A percentile compares a stretch with the other conserved stretches of the same genome.
Conservation (phyloP, 2,329 filamentous ascomycete genomes). For the Phialophora macrospora region DNA sequence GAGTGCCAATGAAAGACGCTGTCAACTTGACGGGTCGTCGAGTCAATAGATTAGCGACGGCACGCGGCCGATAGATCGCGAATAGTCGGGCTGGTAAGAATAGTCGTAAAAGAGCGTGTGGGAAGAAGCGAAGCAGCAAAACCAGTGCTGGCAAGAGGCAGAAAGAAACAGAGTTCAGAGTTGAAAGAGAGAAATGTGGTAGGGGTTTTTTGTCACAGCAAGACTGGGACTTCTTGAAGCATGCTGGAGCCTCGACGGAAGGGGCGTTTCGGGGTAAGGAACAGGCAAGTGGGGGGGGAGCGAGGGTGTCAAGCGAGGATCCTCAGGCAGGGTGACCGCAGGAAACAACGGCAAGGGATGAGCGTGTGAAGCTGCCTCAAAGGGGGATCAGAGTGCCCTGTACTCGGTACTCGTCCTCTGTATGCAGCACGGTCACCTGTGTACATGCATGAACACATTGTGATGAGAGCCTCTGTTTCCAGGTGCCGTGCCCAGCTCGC, state of each 20-base stretch:
- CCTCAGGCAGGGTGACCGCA: constrained; percentile 6
- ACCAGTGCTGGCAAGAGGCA: constrained; percentile 13
- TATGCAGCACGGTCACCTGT: not conserved
- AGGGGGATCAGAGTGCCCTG: not conserved
- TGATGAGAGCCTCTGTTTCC: not conserved
- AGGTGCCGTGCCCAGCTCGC: not conserved
- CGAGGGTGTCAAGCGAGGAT: constrained; percentile 5
- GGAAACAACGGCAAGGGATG: constrained; percentile 2
- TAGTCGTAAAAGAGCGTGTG: constrained; percentile 23
- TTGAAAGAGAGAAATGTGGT: constrained; percentile 10
- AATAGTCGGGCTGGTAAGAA: constrained; percentile 14
- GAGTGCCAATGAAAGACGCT: constrained; percentile 28
- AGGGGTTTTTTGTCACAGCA: not conserved
- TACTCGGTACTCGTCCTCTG: too few relatives aligned
- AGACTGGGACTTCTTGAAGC: constrained; percentile 20
- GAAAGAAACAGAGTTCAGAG: constrained; percentile 17
- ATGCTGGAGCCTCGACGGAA: constrained; percentile 11
- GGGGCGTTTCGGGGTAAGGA: constrained; percentile 7
- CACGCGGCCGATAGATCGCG: constrained; percentile 24
- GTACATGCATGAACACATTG: not conserved
- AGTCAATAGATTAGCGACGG: constrained; percentile 30
- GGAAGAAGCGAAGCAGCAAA: constrained; percentile 23
- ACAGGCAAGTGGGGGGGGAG: constrained; percentile 9
- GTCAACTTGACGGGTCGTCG: constrained; percentile 27
- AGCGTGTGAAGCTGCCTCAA: not conserved